Evolutionary conservation across 2,329 filamentous ascomycete species (phyloP).

Genomic region (Fusarium guadeloupense): DNA sequence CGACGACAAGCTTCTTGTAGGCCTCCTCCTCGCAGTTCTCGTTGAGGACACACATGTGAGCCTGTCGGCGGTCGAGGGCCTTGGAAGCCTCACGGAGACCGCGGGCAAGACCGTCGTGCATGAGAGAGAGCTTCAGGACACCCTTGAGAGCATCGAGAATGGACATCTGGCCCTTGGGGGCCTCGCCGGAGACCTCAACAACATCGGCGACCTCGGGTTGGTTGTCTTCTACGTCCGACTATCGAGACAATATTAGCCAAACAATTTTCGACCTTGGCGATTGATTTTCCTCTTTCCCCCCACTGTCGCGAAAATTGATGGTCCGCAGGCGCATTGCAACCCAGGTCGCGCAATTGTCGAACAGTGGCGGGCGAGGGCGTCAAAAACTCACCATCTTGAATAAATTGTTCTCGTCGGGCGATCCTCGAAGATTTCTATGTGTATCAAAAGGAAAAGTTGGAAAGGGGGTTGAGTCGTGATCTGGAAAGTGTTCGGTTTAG

Average conservation of each 20-base stretch:
- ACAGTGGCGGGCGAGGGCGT: not conserved
- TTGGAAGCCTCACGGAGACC: slow-evolving; percentile 98
- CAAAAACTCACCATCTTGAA: slow-evolving; percentile 67
- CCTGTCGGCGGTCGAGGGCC: slow-evolving; percentile 97
- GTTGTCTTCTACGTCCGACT: slow-evolving; percentile 99
- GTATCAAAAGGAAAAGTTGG: slow-evolving; percentile 45
- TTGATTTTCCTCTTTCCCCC: slow-evolving; percentile 8
- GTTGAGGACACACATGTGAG: slow-evolving; percentile 99
- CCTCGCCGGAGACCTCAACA: slow-evolving; percentile 96
- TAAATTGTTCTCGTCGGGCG: slow-evolving; percentile 67
- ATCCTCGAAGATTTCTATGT: slow-evolving; percentile 71
- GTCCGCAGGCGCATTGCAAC: slow-evolving; percentile 1
- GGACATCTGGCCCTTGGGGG: slow-evolving; percentile 93
- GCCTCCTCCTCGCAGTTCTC: slow-evolving; percentile 99
- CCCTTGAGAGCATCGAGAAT: slow-evolving; percentile 99
- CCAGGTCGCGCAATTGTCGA: slow-evolving; percentile 31
- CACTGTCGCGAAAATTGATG: slow-evolving; percentile 19
- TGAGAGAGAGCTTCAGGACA: slow-evolving; percentile 96
- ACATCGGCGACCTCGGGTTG: slow-evolving; percentile 85
- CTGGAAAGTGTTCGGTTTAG: slow-evolving; percentile 45
- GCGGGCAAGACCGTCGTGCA: slow-evolving; percentile 99
- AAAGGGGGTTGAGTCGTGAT: slow-evolving; percentile 44
- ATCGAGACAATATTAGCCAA: slow-evolving; percentile 38
- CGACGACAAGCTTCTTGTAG: slow-evolving; percentile 99
- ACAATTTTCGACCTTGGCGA: slow-evolving; percentile 1